Percentiles rank a stretch among this genome's conserved stretches.
phyloP scores from a whole-genome alignment of 202 grass and related monocot genomes.

The Digitaria exilis region DNA sequence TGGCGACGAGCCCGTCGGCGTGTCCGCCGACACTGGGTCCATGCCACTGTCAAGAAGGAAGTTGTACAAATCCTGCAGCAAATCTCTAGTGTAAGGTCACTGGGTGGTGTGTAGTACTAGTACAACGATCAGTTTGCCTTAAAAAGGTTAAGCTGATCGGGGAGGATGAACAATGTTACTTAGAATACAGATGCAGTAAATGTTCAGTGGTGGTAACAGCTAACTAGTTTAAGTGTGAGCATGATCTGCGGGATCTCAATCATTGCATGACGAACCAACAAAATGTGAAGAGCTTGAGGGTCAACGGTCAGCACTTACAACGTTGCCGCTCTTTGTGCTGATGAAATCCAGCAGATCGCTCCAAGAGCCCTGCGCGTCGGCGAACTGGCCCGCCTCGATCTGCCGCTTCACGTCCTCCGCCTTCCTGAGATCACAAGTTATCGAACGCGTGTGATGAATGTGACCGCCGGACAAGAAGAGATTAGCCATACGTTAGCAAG shows the following conservation, averaged over 20 bases:
- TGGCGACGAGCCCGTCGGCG: neutral
- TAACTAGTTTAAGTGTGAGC: neutral
- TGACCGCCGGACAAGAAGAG: no score
- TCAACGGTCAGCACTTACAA: slow-evolving; percentile 46
- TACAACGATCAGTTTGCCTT: neutral
- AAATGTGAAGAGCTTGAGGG: neutral
- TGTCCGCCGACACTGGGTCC: slow-evolving; percentile 41
- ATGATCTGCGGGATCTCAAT: neutral
- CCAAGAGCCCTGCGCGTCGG: slow-evolving; percentile 49
- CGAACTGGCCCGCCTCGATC: slow-evolving; percentile 49
- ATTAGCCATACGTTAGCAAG: no score
- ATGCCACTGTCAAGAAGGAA: slow-evolving; percentile 79
- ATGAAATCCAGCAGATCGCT: slow-evolving; percentile 51
- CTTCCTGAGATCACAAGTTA: slow-evolving; percentile 36
- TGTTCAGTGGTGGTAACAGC: neutral
- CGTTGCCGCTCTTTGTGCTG: slow-evolving; percentile 39
- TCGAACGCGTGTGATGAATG: no score
- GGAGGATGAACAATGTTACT: neutral
- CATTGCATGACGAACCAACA: neutral
- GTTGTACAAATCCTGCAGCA: slow-evolving; percentile 68
- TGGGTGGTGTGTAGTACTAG: neutral
- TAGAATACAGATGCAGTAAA: no score
- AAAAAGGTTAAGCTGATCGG: neutral
- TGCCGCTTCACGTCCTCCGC: slow-evolving; percentile 49
- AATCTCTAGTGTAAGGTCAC: neutral